phyloP scores from a whole-genome alignment of 257 asterid species.

The Verbascum thapsus region DNA sequence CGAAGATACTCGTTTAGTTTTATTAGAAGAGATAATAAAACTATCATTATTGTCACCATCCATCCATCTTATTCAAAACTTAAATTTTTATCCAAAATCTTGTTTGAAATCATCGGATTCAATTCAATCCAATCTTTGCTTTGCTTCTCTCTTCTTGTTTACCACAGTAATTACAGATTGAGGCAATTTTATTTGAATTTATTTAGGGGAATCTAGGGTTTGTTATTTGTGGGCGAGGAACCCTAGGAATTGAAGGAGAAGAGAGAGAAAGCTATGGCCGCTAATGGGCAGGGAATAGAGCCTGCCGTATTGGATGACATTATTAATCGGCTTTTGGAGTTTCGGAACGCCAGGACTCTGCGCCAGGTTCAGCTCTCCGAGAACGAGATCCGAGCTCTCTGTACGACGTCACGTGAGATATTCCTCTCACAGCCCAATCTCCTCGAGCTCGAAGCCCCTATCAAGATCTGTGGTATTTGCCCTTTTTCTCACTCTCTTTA shows the following conservation, averaged over 20 bases:
- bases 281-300: constrained; percentile 70
- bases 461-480: constrained; percentile 76
- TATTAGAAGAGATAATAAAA: no score
- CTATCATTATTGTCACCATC: no score
- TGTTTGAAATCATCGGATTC: no score
- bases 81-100: no score
- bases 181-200: constrained; percentile 1
- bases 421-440: constrained; percentile 83
- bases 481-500: neutral
- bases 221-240: constrained; percentile 13
- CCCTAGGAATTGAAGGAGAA: constrained; percentile 11
- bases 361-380: constrained; percentile 81
- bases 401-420: constrained; percentile 65
- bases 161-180: neutral
- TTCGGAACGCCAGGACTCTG: constrained; percentile 64
- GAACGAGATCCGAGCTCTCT: constrained; percentile 77
- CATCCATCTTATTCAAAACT: no score
- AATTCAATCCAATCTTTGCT: no score
- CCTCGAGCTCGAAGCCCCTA: constrained; percentile 83
- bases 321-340: constrained; percentile 68
- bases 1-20: no score
- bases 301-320: constrained; percentile 75
- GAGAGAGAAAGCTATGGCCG: constrained; percentile 32
- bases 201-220: constrained; percentile 35
- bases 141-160: no score